Evolutionary conservation across 805 yeast genomes (phyloP), one percentile per base, ranked within the genome.

Genomic region (Kuraishia molischiana): DNA sequence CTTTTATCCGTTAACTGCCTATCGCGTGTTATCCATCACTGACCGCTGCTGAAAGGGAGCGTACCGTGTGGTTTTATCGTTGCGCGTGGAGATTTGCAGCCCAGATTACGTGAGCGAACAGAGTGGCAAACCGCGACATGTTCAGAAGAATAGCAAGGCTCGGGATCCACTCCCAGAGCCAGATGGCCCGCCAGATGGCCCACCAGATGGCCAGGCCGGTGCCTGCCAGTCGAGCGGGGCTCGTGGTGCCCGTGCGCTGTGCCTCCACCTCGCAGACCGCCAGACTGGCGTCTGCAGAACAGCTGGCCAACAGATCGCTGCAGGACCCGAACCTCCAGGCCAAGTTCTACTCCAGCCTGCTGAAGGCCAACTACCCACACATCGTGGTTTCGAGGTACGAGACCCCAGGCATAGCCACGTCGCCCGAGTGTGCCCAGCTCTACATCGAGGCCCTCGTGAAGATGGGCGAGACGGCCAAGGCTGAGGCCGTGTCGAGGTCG

Each of bases 351-450:
- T 72, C 73, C 44, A 68, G 77, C 11, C 65, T 92, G 35, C 58
- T 92, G 45, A 74, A 74, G 41, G 72, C 90, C 39, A 84, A 85
- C 60, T 92, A 86, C 54, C 97, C 98, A n/a, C 95, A 87, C 50
- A 80, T 90, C 38, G 95, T 92, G 5, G 86, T 90, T n/a, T 81
- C 92, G 40, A 73, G 99, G 42, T 94, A 74, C 56, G 97, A 94
- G 57, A 83, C 94, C 6, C 83, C 92, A 0, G 95, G 95, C n/a
- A 85, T 92, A 38, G 92, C 95, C 8, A 64, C 80, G 10, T 79
- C 84, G 40, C 70, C 76, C 2, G 94, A 83, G 44, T 84, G 97
- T 62, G 77, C 86, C 38, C 71, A 70, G 44, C 64, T 84, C 29
- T 92, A 92, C 56, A 66, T 78, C 41, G 85, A 82, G 44, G 97